Base-by-base conservation (phyloP, 148 eudicot species). In the Fagopyrum homotropicum region DNA sequence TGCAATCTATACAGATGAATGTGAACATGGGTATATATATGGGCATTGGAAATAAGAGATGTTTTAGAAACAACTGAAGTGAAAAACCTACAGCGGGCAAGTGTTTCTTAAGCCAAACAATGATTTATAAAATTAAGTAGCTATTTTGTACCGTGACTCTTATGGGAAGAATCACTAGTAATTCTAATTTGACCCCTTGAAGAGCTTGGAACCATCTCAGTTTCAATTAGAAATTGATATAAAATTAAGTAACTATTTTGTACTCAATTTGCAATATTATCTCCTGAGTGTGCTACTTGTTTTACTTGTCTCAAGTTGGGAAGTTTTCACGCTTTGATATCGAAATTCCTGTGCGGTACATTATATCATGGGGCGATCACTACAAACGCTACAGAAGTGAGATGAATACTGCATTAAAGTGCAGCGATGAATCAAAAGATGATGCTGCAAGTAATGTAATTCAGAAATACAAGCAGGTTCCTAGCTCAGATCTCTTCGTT, bases 391-490 rank as follows among this genome's bases (percentile, higher is more conserved):
- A 90, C 81, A 75, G 84, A 78, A 2, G 0, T 1, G 92, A 88
- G 9, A 92, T 90, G 97, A 1, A 2, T 0, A 72, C 69, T 0
- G 92, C 88, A 35, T 2, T 83, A 69, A 56, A 45, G 0, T 50
- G 56, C 0, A 56, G 44, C n/a, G 11, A 64, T 46, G 61, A 69
- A 11, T 80, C 81, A 26, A 85, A 75, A 72, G 81, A 82, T 17
- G 82, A 69, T 11, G 59, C 82, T 43, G 86, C 92, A 4, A 35
- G 76, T 46, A 82, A 75, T 10, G 84, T 86, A 16, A 83, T 60
- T 54, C 81, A 83, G 71, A 83, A 77, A 52, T 90, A 89, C 72
- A 88, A 83, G 75, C 76, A 81, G 96, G 98, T 92, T 8, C 6
- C 66, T 60, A 26, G 35, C 26, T 60, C 9, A 9, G 8, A 43